A percentile compares a stretch with the other conserved stretches of the same genome.
Conservation (phyloP, 108 stramenopile genomes). For the Stephanodiscus minutulus region DNA sequence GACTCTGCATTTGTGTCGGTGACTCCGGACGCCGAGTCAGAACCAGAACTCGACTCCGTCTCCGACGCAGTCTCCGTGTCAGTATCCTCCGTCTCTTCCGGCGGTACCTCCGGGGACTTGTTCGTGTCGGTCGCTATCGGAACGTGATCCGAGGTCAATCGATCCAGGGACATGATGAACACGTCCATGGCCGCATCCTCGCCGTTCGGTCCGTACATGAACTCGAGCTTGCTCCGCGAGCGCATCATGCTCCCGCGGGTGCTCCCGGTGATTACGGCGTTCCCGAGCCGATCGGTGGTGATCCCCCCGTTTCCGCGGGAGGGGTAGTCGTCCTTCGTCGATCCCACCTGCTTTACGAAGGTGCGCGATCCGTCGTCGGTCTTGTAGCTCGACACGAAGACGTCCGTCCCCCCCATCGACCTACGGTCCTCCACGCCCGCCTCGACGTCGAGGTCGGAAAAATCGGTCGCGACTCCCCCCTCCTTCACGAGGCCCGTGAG, state of each 20-base stretch:
- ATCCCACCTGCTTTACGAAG: constrained; percentile 56
- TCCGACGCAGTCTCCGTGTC: neutral
- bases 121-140: constrained; percentile 20
- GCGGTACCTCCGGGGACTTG: neutral
- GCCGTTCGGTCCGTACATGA: constrained; percentile 24
- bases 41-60: neutral
- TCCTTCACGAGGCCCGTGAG: constrained; percentile 61
- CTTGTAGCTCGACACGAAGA: constrained; percentile 58
- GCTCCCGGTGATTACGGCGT: constrained; percentile 54
- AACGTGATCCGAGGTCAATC: constrained; percentile 36
- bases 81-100: neutral
- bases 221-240: constrained; percentile 32
- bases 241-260: constrained; percentile 58
- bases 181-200: constrained; percentile 47
- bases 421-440: constrained; percentile 9
- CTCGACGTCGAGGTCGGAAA: constrained; percentile 13
- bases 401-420: constrained; percentile 48
- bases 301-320: constrained; percentile 55
- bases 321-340: constrained; percentile 50
- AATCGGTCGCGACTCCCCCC: constrained; percentile 49
- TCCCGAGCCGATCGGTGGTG: constrained; percentile 50
- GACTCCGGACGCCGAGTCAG: constrained; percentile 1
- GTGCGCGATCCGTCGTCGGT: constrained; percentile 37
- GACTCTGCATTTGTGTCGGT: neutral
- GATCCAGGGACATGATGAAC: constrained; percentile 58